Conservation (phyloP, 495 filamentous ascomycete species). For the Aspergillus heteromorphus region DNA sequence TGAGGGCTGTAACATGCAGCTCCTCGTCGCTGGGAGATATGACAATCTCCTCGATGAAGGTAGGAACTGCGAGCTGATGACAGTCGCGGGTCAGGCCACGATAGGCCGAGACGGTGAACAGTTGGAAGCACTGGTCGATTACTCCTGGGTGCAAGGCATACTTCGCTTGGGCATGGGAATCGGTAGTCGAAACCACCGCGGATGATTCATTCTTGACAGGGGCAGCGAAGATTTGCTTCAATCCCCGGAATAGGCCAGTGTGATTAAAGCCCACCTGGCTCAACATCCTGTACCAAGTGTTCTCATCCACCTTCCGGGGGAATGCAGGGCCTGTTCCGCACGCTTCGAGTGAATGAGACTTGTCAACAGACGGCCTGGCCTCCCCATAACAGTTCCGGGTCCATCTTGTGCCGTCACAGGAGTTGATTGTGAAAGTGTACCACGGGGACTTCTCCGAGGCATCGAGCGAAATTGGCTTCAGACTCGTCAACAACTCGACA, state of each 20-base stretch:
- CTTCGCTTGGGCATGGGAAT: not conserved
- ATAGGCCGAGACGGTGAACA: constrained; percentile 25
- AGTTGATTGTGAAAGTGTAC: constrained; percentile 41
- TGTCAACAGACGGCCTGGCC: constrained; percentile 9
- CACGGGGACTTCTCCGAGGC: constrained; percentile 30
- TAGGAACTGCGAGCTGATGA: not conserved
- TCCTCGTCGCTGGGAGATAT: not conserved
- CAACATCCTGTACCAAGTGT: constrained; percentile 23
- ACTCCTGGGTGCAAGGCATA: constrained; percentile 35
- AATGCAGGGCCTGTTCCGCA: not conserved
- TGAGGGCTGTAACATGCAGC: not conserved
- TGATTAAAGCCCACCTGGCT: constrained; percentile 33
- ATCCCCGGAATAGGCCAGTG: constrained; percentile 25
- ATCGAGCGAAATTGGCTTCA: constrained; percentile 27
- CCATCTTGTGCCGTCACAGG: constrained; percentile 31
- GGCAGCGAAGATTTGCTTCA: constrained; percentile 22
- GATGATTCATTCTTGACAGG: constrained; percentile 5
- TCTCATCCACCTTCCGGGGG: constrained; percentile 2
- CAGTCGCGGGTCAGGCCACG: constrained; percentile 21
- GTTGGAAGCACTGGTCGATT: constrained; percentile 40
- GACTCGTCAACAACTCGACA: constrained; percentile 28
- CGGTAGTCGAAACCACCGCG: constrained; percentile 1
- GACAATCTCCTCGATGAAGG: not conserved
- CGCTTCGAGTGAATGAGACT: not conserved
- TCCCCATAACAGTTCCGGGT: constrained; percentile 39